These are phyloP conservation scores for Lindgomyces ingoldianus DNA, from an alignment of 495 filamentous ascomycete species.

Conservation along the genomic window DNA sequence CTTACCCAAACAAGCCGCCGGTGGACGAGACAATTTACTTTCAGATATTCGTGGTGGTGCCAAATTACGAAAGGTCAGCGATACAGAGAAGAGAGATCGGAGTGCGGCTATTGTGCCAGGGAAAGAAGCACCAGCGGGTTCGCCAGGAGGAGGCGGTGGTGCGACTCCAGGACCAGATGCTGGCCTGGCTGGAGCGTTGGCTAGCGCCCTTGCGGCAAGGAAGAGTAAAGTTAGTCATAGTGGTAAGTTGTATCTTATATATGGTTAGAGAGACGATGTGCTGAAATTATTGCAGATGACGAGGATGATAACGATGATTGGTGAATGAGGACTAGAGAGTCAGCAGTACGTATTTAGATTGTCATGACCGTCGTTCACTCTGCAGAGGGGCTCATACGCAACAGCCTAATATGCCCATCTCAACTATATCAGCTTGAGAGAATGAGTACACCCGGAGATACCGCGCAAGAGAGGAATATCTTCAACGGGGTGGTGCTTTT, in stretches of 20 bases:
- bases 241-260: slow-evolving; percentile 63
- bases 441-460: neutral
- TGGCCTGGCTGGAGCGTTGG: slow-evolving; percentile 77
- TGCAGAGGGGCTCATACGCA: neutral
- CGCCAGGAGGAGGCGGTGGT: slow-evolving; percentile 48
- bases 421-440: neutral
- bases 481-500: neutral
- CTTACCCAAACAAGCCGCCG: slow-evolving; percentile 54
- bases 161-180: slow-evolving; percentile 56
- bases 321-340: slow-evolving; percentile 14
- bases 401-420: neutral
- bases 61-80: slow-evolving; percentile 78
- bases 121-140: slow-evolving; percentile 34
- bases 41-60: slow-evolving; percentile 75
- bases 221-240: slow-evolving; percentile 88
- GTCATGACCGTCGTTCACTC: neutral
- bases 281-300: slow-evolving; percentile 35
- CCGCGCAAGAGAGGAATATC: neutral
- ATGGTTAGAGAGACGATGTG: neutral
- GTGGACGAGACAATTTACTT: slow-evolving; percentile 66
- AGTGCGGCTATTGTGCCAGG: slow-evolving; percentile 70
- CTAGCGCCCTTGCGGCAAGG: slow-evolving; percentile 76
- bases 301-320: slow-evolving; percentile 42
- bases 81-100: slow-evolving; percentile 74
- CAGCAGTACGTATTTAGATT: neutral